Conservation (phyloP, 192 early-diverging fungal species). For the Gaertneriomyces semiglobifer region DNA sequence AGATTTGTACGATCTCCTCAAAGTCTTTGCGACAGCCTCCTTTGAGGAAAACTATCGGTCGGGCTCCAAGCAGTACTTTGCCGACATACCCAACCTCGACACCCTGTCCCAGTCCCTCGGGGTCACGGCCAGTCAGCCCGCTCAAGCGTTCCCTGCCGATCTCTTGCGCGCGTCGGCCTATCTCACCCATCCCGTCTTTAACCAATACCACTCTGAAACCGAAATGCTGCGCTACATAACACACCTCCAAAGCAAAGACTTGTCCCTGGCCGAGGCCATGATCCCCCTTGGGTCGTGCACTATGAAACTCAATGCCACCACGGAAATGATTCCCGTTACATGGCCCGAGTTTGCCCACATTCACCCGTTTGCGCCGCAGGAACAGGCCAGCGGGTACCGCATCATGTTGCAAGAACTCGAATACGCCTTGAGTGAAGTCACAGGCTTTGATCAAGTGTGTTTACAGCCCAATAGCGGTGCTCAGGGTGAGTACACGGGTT, state of each 20-base stretch:
- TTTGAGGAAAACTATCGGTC: slow-evolving; percentile 44
- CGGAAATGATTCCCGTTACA: slow-evolving; percentile 99
- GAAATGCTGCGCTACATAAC: slow-evolving; percentile 97
- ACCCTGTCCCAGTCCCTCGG: slow-evolving; percentile 38
- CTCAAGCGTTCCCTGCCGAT: slow-evolving; percentile 48
- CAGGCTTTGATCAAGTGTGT: slow-evolving; percentile 89
- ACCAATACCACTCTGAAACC: slow-evolving; percentile 94
- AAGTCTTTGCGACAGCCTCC: slow-evolving; percentile 72
- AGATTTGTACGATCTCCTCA: slow-evolving; percentile 77
- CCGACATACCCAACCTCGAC: slow-evolving; percentile 44
- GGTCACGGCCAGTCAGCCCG: slow-evolving; percentile 12
- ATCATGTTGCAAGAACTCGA: slow-evolving; percentile 87
- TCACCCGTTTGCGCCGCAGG: slow-evolving; percentile 93
- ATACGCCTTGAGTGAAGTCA: slow-evolving; percentile 82
- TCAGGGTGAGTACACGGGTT: slow-evolving; percentile 98
- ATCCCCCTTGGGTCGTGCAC: slow-evolving; percentile 98
- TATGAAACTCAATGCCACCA: slow-evolving; percentile 99
- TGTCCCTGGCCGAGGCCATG: slow-evolving; percentile 98
- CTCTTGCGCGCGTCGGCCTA: slow-evolving; percentile 73
- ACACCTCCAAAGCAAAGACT: slow-evolving; percentile 93
- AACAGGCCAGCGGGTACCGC: slow-evolving; percentile 92
- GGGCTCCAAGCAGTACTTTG: slow-evolving; percentile 37
- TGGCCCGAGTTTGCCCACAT: slow-evolving; percentile 95
- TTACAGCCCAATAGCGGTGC: slow-evolving; percentile 99
- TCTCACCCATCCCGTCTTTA: slow-evolving; percentile 92